phyloP scores from a whole-genome alignment of 192 early-diverging fungal species.

The Physocladia obscura region DNA sequence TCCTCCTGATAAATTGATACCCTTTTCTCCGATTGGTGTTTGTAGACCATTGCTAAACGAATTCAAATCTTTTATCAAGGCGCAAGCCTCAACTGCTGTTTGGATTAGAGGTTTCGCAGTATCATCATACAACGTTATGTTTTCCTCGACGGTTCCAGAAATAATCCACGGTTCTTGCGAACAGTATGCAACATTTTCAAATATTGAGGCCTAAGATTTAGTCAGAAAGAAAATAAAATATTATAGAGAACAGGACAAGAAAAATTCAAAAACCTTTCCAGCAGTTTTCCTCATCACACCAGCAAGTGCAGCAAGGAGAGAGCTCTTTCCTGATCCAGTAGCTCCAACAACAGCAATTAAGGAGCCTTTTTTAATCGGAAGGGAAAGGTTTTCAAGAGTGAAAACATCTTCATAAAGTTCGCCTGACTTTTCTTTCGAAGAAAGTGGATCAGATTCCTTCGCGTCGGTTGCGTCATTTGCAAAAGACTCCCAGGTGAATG shows the following conservation, averaged over 20 bases:
- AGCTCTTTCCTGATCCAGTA: conserved; percentile 43
- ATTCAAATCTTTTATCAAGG: conserved; percentile 67
- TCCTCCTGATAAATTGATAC: conserved; percentile 60
- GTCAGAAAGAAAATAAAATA: conserved; percentile 32
- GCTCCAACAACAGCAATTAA: conserved; percentile 25
- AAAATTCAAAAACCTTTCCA: conserved; percentile 12
- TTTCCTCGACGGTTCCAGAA: conserved; percentile 47
- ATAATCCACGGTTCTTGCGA: conserved; percentile 38
- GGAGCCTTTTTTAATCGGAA: conserved; percentile 1
- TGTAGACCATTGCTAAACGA: conserved; percentile 63
- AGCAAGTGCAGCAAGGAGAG: conserved; percentile 35
- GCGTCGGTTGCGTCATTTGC: not conserved
- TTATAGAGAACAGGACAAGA: no score
- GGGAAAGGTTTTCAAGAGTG: not conserved
- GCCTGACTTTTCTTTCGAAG: not conserved
- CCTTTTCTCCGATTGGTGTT: conserved; percentile 55
- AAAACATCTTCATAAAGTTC: not conserved
- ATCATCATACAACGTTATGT: conserved; percentile 71
- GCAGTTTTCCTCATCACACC: conserved; percentile 37
- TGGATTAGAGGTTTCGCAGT: conserved; percentile 62
- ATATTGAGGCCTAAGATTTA: conserved; percentile 14
- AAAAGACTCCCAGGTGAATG: conserved; percentile 32
- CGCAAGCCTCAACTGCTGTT: conserved; percentile 65
- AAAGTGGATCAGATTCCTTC: not conserved
- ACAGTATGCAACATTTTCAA: conserved; percentile 30